Conservation (phyloP, 2,329 filamentous ascomycete genomes). For the Hypoxylon sp. region DNA sequence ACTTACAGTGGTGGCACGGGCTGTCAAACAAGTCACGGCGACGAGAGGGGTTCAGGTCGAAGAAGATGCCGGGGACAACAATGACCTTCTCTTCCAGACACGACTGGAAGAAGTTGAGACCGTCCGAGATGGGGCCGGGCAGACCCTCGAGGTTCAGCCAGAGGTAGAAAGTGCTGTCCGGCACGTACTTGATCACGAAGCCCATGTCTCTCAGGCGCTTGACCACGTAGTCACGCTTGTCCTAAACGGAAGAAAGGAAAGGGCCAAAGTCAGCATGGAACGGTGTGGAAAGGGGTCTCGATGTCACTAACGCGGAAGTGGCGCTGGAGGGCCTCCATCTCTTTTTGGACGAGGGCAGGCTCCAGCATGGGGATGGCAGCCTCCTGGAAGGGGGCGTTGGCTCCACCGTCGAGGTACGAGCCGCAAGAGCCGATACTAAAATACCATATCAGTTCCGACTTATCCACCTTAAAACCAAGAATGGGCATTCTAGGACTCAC, state of each 20-base stretch:
- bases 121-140: constrained; percentile 85
- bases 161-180: constrained; percentile 94
- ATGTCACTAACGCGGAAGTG: constrained; percentile 74
- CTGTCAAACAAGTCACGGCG: constrained; percentile 91
- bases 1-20: constrained; percentile 82
- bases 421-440: constrained; percentile 82
- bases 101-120: constrained; percentile 95
- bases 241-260: constrained; percentile 50
- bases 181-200: constrained; percentile 83
- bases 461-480: background rate
- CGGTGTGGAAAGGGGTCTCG: background rate
- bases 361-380: constrained; percentile 94
- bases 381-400: constrained; percentile 95
- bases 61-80: constrained; percentile 97
- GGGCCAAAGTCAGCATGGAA: constrained; percentile 32
- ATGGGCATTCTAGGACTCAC: constrained; percentile 50
- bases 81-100: constrained; percentile 95
- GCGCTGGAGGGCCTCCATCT: constrained; percentile 88
- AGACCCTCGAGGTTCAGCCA: constrained; percentile 74
- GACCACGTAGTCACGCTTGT: constrained; percentile 92
- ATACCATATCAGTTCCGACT: constrained; percentile 23
- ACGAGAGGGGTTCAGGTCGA: constrained; percentile 91
- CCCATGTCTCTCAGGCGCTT: constrained; percentile 82
- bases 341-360: constrained; percentile 76
- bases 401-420: constrained; percentile 92